Evolutionary conservation across 2,329 filamentous ascomycete genomes (phyloP).

Genomic region (Xylaria sp.): DNA sequence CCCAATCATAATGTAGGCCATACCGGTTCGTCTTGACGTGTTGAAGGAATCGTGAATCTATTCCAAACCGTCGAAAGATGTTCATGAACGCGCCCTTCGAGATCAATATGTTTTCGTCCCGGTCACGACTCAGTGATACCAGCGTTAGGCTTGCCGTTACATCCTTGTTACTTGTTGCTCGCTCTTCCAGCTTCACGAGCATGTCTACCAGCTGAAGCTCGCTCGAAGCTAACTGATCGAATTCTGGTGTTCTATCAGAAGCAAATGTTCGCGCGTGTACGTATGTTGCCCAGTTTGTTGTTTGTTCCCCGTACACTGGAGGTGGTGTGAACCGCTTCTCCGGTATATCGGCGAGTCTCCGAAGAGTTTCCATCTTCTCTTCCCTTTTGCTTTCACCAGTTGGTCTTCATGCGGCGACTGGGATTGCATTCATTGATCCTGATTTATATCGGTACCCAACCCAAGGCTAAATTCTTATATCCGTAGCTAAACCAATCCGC

Average conservation of each 20-base stretch:
- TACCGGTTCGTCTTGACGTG: conserved; percentile 32
- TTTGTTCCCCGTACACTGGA: not conserved
- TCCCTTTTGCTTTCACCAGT: not conserved
- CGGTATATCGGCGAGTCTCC: conserved; percentile 30
- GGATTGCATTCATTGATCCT: not conserved
- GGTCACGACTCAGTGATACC: conserved; percentile 24
- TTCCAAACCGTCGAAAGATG: conserved; percentile 23
- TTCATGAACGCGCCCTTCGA: conserved; percentile 19
- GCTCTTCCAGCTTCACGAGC: conserved; percentile 7
- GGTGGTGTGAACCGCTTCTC: conserved; percentile 19
- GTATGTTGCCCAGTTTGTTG: not conserved
- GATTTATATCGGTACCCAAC: not conserved
- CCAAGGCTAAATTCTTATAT: not conserved
- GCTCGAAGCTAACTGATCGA: conserved; percentile 4
- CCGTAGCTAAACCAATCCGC: not conserved
- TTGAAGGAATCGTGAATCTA: conserved; percentile 27
- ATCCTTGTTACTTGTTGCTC: conserved; percentile 9
- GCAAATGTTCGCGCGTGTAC: conserved; percentile 13
- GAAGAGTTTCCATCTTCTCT: conserved; percentile 28
- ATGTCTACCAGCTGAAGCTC: conserved; percentile 6
- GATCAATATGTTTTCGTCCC: conserved; percentile 25
- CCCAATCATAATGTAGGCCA: conserved; percentile 28
- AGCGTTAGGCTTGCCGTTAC: conserved; percentile 25
- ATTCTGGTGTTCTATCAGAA: not conserved
- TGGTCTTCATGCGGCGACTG: not conserved